These are phyloP conservation scores for Oemleria cerasiformis DNA, from an alignment of 306 rosid genomes.

Conservation along the genomic window DNA sequence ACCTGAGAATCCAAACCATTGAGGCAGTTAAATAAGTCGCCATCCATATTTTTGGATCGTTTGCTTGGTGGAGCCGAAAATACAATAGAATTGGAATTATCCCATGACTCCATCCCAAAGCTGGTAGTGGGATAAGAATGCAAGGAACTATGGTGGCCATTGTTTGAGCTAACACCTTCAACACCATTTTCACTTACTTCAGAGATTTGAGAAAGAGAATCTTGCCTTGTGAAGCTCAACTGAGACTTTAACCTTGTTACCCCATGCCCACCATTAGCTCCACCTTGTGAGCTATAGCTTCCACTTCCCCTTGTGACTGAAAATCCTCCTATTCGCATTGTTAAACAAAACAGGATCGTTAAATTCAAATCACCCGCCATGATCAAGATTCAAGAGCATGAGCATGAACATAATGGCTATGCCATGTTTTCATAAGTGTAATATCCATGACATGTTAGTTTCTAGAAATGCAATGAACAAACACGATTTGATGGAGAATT, in stretches of 20 bases:
- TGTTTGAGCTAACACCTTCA: conserved; percentile 40
- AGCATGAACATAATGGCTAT: background rate
- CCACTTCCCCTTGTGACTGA: conserved; percentile 68
- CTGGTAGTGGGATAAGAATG: conserved; percentile 41
- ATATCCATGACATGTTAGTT: background rate
- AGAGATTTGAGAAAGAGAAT: conserved; percentile 66
- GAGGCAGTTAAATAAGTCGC: conserved; percentile 54
- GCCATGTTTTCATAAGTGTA: background rate
- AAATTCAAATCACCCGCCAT: background rate
- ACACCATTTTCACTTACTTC: conserved; percentile 44
- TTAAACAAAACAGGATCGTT: background rate
- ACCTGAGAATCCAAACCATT: conserved; percentile 76
- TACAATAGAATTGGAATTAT: conserved; percentile 55
- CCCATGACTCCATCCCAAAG: conserved; percentile 67
- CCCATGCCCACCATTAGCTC: conserved; percentile 36
- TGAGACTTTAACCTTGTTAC: conserved; percentile 64
- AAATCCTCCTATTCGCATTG: conserved; percentile 51
- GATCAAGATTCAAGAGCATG: background rate
- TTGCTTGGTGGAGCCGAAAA: conserved; percentile 58
- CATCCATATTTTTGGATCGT: conserved; percentile 54
- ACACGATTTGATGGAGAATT: background rate
- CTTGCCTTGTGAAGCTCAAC: conserved; percentile 81
- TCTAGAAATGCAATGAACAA: background rate
- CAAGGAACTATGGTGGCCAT: conserved; percentile 30
- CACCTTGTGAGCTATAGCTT: conserved; percentile 50